Evolutionary conservation across 352 stramenopile species (phyloP), one percentile per base, ranked within the genome.

Genomic region (Globisporangium alternatum): DNA sequence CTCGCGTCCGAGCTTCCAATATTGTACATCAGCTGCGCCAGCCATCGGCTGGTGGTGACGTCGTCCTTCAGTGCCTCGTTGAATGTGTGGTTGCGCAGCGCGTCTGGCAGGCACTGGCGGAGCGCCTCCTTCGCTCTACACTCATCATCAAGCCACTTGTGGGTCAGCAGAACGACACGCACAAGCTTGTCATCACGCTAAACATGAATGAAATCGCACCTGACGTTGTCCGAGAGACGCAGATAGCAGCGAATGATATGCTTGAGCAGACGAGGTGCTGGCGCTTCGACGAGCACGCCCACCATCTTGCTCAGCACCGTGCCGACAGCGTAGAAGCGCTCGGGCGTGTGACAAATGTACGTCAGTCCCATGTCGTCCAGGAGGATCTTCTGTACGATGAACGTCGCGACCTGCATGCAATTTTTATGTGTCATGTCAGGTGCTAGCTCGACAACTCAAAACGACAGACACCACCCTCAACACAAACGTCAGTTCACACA

Each of bases 371-470:
- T 97, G 60, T 99, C 96, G 75, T 99, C 97, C 51, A 99, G 73
- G 47, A 99, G 75, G 65, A 99, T 99, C 76, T 99, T 99, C 77
- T 99, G 97, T 44, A 99, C 96, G 60, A 99, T 99, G 72, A 99
- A 99, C 2, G 97, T 99, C 9, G 97, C 97, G n/a, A 99, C 90
- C 73, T 82, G 57, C 10, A 30, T n/a, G 21, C 19, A n/a, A 21
- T n/a, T 43, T 39, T n/a, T 3, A 8, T 19, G 39, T 45, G 39
- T n/a, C 19, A n/a, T 45, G 3, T 19, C 12, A 43, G 10, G 17
- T 21, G 17, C 22, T 48, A 48, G 43, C 17, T 48, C 15, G 19
- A n/a, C 19, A 17, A 17, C 3, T 17, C 22, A 33, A 22, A 35
- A 21, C 4, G 25, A 56, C 13, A 3, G 25, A 56, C 8, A 21